Percentiles rank a stretch among this genome's conserved stretches.
Evolutionary conservation across 208 protist species (phyloP).

Genomic region (Trypanosoma rangeli): DNA sequence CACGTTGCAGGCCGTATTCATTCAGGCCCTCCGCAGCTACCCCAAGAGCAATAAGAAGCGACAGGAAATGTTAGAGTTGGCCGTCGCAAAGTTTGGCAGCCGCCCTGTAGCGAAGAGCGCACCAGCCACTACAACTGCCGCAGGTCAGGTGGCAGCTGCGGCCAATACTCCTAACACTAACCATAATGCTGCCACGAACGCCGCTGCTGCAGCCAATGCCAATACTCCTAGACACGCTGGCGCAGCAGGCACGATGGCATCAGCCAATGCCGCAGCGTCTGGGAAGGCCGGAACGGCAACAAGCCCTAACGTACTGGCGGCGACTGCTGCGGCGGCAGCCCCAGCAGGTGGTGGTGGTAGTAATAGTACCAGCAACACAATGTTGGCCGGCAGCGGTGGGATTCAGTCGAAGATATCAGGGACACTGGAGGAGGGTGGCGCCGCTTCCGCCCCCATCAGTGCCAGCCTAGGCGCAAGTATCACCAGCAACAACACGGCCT

Average conservation of each 20-base stretch:
- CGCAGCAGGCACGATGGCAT: slow-evolving; percentile 1
- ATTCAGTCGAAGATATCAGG: slow-evolving; percentile 2
- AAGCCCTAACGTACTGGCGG: background rate
- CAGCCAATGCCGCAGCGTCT: slow-evolving; percentile 6
- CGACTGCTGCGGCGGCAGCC: background rate
- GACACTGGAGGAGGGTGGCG: slow-evolving; percentile 9
- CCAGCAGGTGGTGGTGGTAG: background rate
- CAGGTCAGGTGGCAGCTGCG: background rate
- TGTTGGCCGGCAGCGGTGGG: background rate
- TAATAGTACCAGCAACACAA: background rate
- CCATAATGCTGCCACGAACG: background rate
- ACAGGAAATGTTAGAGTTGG: slow-evolving; percentile 83
- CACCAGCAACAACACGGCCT: slow-evolving; percentile 1
- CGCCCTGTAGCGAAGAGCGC: slow-evolving; percentile 47
- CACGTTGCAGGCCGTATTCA: slow-evolving; percentile 74
- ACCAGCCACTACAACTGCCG: slow-evolving; percentile 10
- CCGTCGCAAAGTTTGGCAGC: slow-evolving; percentile 72
- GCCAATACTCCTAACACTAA: background rate
- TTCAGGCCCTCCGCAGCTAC: slow-evolving; percentile 69
- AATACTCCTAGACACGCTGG: slow-evolving; percentile 8
- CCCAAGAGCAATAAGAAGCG: slow-evolving; percentile 79
- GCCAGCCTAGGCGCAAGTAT: slow-evolving; percentile 1
- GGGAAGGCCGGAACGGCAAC: background rate
- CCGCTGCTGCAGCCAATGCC: background rate
- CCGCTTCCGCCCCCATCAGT: background rate